Conservation (phyloP, 192 early-diverging fungal genomes). For the Piromyces sp. region DNA sequence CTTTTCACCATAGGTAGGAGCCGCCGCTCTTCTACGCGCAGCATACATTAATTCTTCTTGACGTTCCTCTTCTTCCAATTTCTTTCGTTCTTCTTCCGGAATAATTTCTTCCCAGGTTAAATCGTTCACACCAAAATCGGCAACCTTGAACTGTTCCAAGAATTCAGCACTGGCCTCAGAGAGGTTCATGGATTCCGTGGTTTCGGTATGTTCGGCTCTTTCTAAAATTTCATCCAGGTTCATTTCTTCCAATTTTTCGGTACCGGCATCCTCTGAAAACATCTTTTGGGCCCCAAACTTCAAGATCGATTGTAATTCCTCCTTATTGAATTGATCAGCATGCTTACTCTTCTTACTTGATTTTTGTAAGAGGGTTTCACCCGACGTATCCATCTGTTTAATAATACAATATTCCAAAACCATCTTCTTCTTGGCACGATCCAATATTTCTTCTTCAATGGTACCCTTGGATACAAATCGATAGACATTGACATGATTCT, state of each 20-base stretch:
- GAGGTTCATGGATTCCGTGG: conserved; percentile 11
- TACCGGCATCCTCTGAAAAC: conserved; percentile 57
- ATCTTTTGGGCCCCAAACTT: conserved; percentile 98
- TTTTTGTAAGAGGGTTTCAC: conserved; percentile 44
- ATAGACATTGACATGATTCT: conserved; percentile 91
- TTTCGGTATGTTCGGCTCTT: conserved; percentile 81
- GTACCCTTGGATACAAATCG: conserved; percentile 92
- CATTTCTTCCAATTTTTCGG: conserved; percentile 71
- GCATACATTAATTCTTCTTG: conserved; percentile 1
- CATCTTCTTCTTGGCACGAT: conserved; percentile 98
- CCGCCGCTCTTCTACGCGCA: conserved; percentile 33
- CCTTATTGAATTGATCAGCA: conserved; percentile 32
- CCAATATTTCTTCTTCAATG: conserved; percentile 95
- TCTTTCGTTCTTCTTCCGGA: conserved; percentile 62
- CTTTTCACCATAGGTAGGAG: conserved; percentile 20
- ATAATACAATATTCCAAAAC: conserved; percentile 98
- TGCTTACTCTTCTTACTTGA: conserved; percentile 10
- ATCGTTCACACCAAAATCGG: conserved; percentile 58
- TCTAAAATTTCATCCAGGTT: conserved; percentile 95
- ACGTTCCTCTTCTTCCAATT: conserved; percentile 43
- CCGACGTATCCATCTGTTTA: conserved; percentile 96
- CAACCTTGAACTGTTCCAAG: conserved; percentile 79
- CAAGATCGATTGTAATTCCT: conserved; percentile 84
- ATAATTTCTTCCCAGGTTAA: conserved; percentile 93
- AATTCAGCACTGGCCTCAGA: conserved; percentile 50